Conservation (phyloP, 2,329 filamentous ascomycete species). For the Xylariales sp. region DNA sequence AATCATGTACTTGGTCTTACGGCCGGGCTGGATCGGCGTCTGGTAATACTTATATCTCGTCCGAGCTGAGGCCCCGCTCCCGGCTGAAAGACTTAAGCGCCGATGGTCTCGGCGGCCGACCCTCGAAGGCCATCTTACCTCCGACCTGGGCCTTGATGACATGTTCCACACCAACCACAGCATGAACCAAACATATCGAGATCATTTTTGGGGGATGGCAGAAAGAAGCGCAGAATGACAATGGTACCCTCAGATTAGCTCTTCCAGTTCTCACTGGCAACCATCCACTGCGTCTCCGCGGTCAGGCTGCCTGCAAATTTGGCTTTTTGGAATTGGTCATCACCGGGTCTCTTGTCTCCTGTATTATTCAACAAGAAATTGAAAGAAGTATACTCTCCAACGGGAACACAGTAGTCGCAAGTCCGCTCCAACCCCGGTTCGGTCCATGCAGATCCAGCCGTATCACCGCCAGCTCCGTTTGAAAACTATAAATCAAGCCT, state of each 20-base stretch:
- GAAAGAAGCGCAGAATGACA: background rate
- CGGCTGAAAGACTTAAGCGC: too few relatives aligned
- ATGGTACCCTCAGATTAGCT: constrained; percentile 51
- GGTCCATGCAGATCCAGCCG: constrained; percentile 12
- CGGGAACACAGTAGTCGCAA: constrained; percentile 7
- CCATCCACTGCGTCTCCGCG: constrained; percentile 21
- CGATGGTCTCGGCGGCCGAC: too few relatives aligned
- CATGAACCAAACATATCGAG: background rate
- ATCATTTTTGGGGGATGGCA: background rate
- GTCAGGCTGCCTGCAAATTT: constrained; percentile 50
- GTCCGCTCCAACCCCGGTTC: constrained; percentile 12
- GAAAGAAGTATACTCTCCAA: constrained; percentile 6
- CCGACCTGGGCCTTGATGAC: too few relatives aligned
- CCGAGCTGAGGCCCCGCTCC: too few relatives aligned
- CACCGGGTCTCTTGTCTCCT: constrained; percentile 35
- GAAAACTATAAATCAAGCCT: constrained; percentile 41
- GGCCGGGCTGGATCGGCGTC: too few relatives aligned
- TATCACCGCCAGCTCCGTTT: constrained; percentile 43
- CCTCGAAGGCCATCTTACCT: too few relatives aligned
- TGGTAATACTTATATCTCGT: too few relatives aligned
- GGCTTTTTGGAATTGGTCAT: constrained; percentile 54
- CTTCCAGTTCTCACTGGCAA: constrained; percentile 51
- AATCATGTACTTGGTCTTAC: too few relatives aligned
- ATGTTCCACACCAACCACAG: too few relatives aligned
- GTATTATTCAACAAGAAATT: constrained; percentile 14